Conservation (phyloP, 202 grass and related monocot species). For the Carex arenaria region DNA sequence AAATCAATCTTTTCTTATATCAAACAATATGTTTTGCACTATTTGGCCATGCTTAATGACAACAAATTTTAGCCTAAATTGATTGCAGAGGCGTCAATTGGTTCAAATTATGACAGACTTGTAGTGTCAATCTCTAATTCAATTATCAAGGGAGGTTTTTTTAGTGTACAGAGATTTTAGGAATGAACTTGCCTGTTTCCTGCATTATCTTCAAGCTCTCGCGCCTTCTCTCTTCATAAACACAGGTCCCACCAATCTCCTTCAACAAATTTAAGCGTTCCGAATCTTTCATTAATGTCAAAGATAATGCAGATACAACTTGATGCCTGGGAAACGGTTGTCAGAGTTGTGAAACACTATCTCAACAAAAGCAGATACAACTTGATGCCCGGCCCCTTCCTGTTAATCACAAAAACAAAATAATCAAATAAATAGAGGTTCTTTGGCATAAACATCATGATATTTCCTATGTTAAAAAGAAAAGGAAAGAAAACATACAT, state of each 20-base stretch:
- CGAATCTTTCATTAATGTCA: slow-evolving; percentile 98
- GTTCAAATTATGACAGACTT: background rate
- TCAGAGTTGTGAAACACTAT: slow-evolving; percentile 98
- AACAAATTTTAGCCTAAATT: background rate
- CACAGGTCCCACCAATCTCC: slow-evolving; percentile 94
- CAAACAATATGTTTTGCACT: background rate
- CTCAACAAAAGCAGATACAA: slow-evolving; percentile 98
- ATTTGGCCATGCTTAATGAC: background rate
- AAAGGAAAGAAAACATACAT: slow-evolving; percentile 59
- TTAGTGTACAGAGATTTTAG: background rate
- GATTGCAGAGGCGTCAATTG: background rate
- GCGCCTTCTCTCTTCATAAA: slow-evolving; percentile 82
- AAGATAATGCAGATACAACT: slow-evolving; percentile 31
- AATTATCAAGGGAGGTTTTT: background rate
- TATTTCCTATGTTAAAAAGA: background rate
- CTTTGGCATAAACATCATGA: background rate
- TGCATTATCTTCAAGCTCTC: slow-evolving; percentile 99
- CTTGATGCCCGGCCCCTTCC: slow-evolving; percentile 97
- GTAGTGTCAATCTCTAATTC: background rate
- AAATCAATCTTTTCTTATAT: background rate
- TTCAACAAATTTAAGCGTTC: slow-evolving; percentile 96
- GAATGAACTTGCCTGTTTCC: slow-evolving; percentile 69
- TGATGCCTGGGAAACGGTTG: slow-evolving; percentile 81
- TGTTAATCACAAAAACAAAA: slow-evolving; percentile 33
- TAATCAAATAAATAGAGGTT: slow-evolving; percentile 14